Base-by-base conservation (phyloP, 2,329 filamentous ascomycete species). In the Xylariaceae sp. region DNA sequence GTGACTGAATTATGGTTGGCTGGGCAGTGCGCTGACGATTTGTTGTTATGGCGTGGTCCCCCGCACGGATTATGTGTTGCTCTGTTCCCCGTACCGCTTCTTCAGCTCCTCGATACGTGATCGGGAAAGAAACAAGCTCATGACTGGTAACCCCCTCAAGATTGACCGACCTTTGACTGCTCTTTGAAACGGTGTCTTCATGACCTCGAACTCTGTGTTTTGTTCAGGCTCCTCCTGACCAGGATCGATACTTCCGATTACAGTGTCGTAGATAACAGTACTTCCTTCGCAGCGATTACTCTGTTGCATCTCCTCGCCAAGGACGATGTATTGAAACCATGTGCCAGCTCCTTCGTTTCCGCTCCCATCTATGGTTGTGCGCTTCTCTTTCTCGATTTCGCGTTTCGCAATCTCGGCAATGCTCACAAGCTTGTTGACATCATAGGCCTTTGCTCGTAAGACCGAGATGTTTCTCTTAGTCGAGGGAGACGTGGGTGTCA, bases 401-500 rank as follows among this genome's bases (percentile, higher is more conserved):
- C 73, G 64, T 58, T 83, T 82, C 40, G 70, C 71, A 26, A 84
- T 78, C 59, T 88, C 83, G 31, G 71, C 70, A 31, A 87, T 72
- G 3, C 75, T 81, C 50, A 86, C 74, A 52, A 86, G 66, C 59
- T 88, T 88, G 59, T 69, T 70, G 2, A 75, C 70, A 3, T 77
- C 71, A 8, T 57, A 44, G 0, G 70, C 63, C 14, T 69, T 69
- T 21, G 73, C 71, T 50, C 76, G 67, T 13, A 79, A 59, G 27
- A 79, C 29, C 3, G 51, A 50, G 1, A 75, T 46, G 13, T 46
- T 51, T 1, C 64, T 59, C 44, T 65, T 65, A 28, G 9, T 15
- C 15, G 40, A 35, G 16, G 40, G 19, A 14, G 34, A 7, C 12
- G 27, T 27, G 6, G 32, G n/a, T 21, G 41, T 34, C 14, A 55